Base-by-base conservation (phyloP, 371 early-diverging fungal species). In the Apophysomyces elegans region DNA sequence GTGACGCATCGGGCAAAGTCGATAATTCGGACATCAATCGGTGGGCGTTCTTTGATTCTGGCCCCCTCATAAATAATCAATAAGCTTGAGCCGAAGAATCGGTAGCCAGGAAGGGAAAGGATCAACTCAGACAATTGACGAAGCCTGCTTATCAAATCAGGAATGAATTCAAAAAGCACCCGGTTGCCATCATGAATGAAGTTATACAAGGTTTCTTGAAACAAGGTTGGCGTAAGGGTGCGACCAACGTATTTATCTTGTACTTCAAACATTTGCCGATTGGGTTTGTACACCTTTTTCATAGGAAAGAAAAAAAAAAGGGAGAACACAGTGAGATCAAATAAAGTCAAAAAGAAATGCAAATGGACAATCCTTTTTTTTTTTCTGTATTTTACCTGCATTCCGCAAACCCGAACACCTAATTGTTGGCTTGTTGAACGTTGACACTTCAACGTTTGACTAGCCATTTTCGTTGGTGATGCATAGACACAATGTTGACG, bases 221-320 rank as follows among this genome's bases (percentile, higher is more conserved):
- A 93, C 9, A 90, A 85, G 16, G 84, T 81, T 26, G 84, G 79
- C 57, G 86, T 86, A 58, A 98, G 80, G 44, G 88, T 86, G 6
- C 98, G 88, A n/a, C 98, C 98, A 62, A 88, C 89, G 73, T 98
- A 98, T 74, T 98, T 98, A 84, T 96, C 93, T 61, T 93, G 88
- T 68, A 91, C 95, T 37, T 88, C 62, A 77, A 85, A 75, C 37
- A 83, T 75, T 14, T 88, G 71, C 0, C 85, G 86, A 35, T 83
- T 76, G 5, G 79, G 70, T 63, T 94, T 93, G 79, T 91, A 97
- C 5, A 94, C 93, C 93, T 74, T 26, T 26, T 26, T 2, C 32
- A 26, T 26, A 26, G 0, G 3, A 44, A 44, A n/a, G 1, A 26
- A 11, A 32, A 35, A 39, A 39, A 50, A 50, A 16, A 50, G 43